Evolutionary conservation across 2,329 filamentous ascomycete species (phyloP), one percentile per base, ranked within the genome.

Genomic region (Claviceps digitariae): DNA sequence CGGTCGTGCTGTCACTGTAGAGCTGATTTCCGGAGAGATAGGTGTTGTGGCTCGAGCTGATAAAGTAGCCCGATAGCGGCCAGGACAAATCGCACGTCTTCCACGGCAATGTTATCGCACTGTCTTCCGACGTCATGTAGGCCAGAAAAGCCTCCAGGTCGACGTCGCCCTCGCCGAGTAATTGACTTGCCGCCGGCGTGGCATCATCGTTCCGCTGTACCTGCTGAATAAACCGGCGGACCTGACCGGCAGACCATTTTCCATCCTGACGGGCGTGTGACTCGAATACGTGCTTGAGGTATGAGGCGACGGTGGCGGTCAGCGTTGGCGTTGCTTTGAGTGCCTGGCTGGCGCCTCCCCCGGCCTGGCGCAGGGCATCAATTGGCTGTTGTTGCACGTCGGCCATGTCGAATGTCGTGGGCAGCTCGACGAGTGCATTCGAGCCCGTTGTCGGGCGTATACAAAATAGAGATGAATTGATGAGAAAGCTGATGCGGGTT

Each of bases 41-140:
- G 0, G 90, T 96, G 69, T 96, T 96, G 74, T 96, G 90, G 54
- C 90, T 95, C 61, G 88, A 95, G 57, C 85, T 94, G 65, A 96
- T 88, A 69, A 89, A 95, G 69, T 96, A 96, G 69, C 89, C 90
- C 55, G 89, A 86, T 57, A 96, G 72, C 0, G 90, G 90, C 62
- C 83, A 85, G 51, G 88, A 80, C 53, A 93, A 77, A 53, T 81
- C 77, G 52, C 72, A 64, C 2, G 68, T 57, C 25, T 62, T 60
- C 21, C 66, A 66, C 2, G 74, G 72, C 1, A 67, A 69, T 20
- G 71, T 67, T 38, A 69, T 67, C 44, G 72, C 69, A 53, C 72
- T 68, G 13, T 71, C 69, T 3, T 71, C 56, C 27, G 77, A 81
- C 3, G 72, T 73, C 74, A 82, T 81, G 67, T 79, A 81, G n/a